Base-by-base conservation (phyloP, 1,284 basidiomycete genomes). In the Ceratobasidium sp. region DNA sequence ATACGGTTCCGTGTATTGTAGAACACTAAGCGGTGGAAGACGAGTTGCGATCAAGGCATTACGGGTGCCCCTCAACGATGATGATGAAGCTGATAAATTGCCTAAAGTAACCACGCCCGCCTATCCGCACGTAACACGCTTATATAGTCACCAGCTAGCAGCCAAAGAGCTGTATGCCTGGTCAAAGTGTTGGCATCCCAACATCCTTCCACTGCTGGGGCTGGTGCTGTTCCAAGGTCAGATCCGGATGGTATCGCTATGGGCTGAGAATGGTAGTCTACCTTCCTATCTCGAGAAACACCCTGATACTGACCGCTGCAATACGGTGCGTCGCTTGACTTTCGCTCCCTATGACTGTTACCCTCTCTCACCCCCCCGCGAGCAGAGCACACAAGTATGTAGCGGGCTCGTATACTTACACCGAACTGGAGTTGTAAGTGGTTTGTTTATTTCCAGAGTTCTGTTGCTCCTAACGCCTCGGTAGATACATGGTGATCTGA, bases 231-330 rank as follows among this genome's bases (percentile, higher is more conserved):
- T 53, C 23, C 60, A 49, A 10, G 46, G 28, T 13, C 42, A 66
- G 49, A 40, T 75, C n/a, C 42, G 58, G 2, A 75, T 75, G 72
- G 72, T 66, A 10, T 63, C 71, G 18, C 58, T 33, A 1, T 73
- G 71, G 71, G 51, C 51, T 2, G 58, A 73, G 26, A 64, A 75
- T 33, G 72, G 72, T 1, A 20, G 42, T 28, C 33, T 64, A 13
- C 15, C n/a, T 18, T 15, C 23, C 20, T 64, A 63, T 44, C 42
- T 75, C 28, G n/a, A 20, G 6, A 46, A 23, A 9, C 44, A 66
- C n/a, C 46, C 44, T 9, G 33, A 3, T 4, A 28, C 23, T n/a
- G 26, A 75, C 33, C 72, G 44, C 13, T 53, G 39, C 33, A 5
- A 55, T 23, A 15, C 66, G 72, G 60, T 64, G 28, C 40, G 56